Percentiles rank a stretch among this genome's conserved stretches.
phyloP scores from a whole-genome alignment of 768 basidiomycete species.

The Pleurotus tuoliensis region DNA sequence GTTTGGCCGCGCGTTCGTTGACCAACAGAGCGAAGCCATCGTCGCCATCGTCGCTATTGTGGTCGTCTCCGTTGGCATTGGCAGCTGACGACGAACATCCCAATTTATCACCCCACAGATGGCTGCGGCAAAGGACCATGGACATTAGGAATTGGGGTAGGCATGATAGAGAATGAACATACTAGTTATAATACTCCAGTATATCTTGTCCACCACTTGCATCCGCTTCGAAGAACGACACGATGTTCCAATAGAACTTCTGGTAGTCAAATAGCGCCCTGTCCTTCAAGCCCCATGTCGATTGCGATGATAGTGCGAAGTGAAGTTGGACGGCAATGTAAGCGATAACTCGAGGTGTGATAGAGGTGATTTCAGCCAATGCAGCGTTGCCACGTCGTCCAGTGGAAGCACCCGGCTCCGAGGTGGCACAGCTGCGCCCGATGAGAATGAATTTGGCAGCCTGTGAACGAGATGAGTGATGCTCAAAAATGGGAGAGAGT shows the following conservation, averaged over 20 bases:
- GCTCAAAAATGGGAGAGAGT: neutral
- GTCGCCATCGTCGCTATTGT: too few relatives aligned
- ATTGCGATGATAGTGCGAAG: slow-evolving; percentile 6
- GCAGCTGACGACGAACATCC: too few relatives aligned
- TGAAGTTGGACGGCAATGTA: slow-evolving; percentile 17
- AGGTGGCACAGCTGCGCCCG: neutral
- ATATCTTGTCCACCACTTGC: neutral
- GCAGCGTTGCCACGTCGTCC: neutral
- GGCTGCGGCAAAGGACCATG: neutral
- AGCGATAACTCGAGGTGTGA: slow-evolving; percentile 18
- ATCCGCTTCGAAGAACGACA: slow-evolving; percentile 4
- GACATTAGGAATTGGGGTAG: too few relatives aligned
- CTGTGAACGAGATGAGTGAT: neutral
- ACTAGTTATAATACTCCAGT: slow-evolving; percentile 10
- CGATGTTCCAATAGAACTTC: slow-evolving; percentile 11
- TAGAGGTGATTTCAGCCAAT: slow-evolving; percentile 6
- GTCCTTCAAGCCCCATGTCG: slow-evolving; percentile 1
- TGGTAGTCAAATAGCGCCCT: slow-evolving; percentile 10
- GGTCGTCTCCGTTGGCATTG: too few relatives aligned
- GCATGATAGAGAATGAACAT: neutral
- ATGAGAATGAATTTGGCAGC: neutral
- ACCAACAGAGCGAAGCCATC: too few relatives aligned
- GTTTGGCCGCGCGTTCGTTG: too few relatives aligned
- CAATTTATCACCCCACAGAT: neutral
- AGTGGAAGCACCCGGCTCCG: neutral